Evolutionary conservation across 2,329 filamentous ascomycete genomes (phyloP).

Genomic region (Berkeleyomyces basicola): DNA sequence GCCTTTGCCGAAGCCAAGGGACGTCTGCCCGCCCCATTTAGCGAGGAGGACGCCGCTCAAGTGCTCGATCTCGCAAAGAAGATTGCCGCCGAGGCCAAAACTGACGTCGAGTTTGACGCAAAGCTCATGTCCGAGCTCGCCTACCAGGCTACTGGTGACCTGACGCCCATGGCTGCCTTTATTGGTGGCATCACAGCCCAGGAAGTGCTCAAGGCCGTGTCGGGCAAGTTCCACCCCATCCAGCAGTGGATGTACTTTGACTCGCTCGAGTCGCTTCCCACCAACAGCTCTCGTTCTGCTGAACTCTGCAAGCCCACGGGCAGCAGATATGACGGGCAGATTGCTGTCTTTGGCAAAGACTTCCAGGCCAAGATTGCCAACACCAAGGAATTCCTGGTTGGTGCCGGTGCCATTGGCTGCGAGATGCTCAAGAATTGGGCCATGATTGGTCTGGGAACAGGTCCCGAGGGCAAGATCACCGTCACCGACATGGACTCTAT

Average conservation of each 20-base stretch:
- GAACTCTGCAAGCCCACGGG: slow-evolving; percentile 75
- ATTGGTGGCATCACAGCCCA: slow-evolving; percentile 90
- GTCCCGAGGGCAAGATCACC: slow-evolving; percentile 72
- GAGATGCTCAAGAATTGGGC: slow-evolving; percentile 99
- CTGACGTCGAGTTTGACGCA: slow-evolving; percentile 75
- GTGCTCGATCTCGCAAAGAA: slow-evolving; percentile 59
- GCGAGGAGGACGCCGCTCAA: slow-evolving; percentile 66
- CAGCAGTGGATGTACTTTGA: slow-evolving; percentile 96
- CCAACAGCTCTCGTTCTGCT: slow-evolving; percentile 56
- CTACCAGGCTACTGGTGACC: slow-evolving; percentile 82
- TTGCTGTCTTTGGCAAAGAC: slow-evolving; percentile 84
- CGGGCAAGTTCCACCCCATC: slow-evolving; percentile 93
- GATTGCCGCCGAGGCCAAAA: slow-evolving; percentile 56
- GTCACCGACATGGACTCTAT: slow-evolving; percentile 98
- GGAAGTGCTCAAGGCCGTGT: slow-evolving; percentile 91
- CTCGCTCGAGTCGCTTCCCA: slow-evolving; percentile 85
- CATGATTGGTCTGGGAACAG: slow-evolving; percentile 87
- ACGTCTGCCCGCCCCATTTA: slow-evolving; percentile 65
- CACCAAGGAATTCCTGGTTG: slow-evolving; percentile 82
- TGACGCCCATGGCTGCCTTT: slow-evolving; percentile 84
- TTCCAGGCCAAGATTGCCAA: slow-evolving; percentile 91
- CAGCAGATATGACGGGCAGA: slow-evolving; percentile 88
- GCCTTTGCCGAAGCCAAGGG: slow-evolving; percentile 63
- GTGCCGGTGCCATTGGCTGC: slow-evolving; percentile 91
- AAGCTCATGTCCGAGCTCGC: slow-evolving; percentile 86